A percentile compares a stretch with the other conserved stretches of the same genome.
These are phyloP conservation scores for Penicillium dipodomyicola DNA, from an alignment of 495 filamentous ascomycete species.

Conservation along the genomic window DNA sequence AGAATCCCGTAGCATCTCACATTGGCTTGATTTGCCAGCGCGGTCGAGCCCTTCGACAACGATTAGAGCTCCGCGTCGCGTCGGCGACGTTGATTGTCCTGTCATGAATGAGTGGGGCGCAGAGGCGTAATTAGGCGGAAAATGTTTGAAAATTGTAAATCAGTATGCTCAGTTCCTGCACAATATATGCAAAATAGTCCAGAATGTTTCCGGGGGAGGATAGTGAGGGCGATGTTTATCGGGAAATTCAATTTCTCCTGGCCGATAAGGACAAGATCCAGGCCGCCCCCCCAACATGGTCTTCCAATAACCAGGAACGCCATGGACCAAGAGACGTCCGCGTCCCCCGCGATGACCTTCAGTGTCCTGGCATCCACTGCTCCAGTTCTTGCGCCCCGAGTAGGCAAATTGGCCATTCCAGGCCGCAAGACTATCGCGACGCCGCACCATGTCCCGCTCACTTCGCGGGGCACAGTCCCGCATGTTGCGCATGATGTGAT, in stretches of 20 bases:
- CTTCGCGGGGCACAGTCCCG: constrained; percentile 78
- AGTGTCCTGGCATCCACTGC: constrained; percentile 26
- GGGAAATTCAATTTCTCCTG: constrained; percentile 21
- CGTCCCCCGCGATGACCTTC: constrained; percentile 32
- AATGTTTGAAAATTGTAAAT: not conserved
- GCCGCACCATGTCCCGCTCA: constrained; percentile 74
- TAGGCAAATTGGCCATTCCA: constrained; percentile 62
- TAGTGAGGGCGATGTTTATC: constrained; percentile 12
- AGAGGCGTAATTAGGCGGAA: not conserved
- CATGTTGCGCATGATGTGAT: constrained; percentile 88
- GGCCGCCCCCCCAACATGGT: constrained; percentile 12
- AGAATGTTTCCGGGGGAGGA: not conserved
- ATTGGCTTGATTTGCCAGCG: constrained; percentile 95
- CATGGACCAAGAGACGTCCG: constrained; percentile 30
- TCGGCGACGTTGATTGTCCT: constrained; percentile 12
- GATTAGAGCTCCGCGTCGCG: constrained; percentile 68
- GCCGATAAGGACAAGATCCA: constrained; percentile 21
- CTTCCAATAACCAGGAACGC: constrained; percentile 20
- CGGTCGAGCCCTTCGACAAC: constrained; percentile 93
- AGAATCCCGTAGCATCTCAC: constrained; percentile 63
- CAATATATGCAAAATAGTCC: not conserved
- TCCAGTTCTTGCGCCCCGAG: constrained; percentile 43
- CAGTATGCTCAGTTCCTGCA: not conserved
- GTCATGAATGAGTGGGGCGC: constrained; percentile 17
- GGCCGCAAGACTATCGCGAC: constrained; percentile 65